These are phyloP conservation scores for Dalbergia cochinchinensis DNA, from an alignment of 306 rosid genomes.

Conservation along the genomic window DNA sequence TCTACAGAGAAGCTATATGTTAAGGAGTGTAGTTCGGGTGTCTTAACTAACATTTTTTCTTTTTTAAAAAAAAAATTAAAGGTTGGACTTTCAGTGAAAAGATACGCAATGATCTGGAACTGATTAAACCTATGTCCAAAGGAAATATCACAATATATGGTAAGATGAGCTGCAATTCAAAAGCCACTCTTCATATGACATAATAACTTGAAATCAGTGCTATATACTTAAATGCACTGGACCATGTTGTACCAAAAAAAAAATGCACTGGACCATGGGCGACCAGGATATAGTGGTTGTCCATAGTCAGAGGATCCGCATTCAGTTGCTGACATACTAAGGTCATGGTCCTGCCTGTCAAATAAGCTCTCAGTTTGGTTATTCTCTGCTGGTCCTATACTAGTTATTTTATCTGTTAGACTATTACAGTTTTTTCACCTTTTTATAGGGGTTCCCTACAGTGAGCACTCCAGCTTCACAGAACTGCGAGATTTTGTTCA, in stretches of 20 bases:
- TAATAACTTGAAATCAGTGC: constrained; percentile 23
- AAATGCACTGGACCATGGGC: constrained; percentile 7
- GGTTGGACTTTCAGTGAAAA: constrained; percentile 69
- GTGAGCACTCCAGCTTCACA: constrained; percentile 71
- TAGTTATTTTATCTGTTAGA: constrained; percentile 20
- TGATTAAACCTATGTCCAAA: constrained; percentile 58
- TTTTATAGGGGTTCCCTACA: constrained; percentile 66
- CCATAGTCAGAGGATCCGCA: constrained; percentile 3
- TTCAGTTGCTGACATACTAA: constrained; percentile 28
- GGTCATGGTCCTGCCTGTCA: constrained; percentile 25
- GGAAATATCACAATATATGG: constrained; percentile 65
- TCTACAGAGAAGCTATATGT: constrained; percentile 9
- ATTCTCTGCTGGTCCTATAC: constrained; percentile 5
- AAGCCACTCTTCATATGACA: constrained; percentile 36
- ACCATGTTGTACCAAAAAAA: background rate
- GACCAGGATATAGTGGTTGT: background rate
- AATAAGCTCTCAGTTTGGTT: constrained; percentile 9
- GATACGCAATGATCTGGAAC: constrained; percentile 55
- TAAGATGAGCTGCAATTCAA: constrained; percentile 46
- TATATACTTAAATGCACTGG: constrained; percentile 19
- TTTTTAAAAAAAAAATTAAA: constrained; percentile 9
- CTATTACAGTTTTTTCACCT: constrained; percentile 29
- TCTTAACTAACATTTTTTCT: background rate
- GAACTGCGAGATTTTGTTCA: constrained; percentile 65
- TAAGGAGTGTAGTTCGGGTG: background rate